Conservation (phyloP, 1,139 yeast genomes). For the Sugiyamaella xylanicola region DNA sequence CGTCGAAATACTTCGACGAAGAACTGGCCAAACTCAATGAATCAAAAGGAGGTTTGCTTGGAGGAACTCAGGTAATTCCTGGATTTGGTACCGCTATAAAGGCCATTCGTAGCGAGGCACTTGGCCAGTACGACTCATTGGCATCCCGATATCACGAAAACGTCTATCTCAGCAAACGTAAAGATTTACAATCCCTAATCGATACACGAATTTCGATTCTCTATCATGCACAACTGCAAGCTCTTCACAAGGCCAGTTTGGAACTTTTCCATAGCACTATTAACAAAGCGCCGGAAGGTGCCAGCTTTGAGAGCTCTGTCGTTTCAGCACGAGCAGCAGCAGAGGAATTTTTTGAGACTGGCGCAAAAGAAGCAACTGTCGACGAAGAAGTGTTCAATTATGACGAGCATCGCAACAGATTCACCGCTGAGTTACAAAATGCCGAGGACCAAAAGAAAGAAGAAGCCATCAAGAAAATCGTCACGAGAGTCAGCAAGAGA, state of each 20-base stretch:
- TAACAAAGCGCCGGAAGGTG: constrained; percentile 9
- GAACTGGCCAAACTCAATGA: constrained; percentile 39
- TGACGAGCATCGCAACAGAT: constrained; percentile 30
- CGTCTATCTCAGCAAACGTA: constrained; percentile 66
- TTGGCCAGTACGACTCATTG: constrained; percentile 59
- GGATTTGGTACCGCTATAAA: constrained; percentile 39
- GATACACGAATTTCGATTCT: constrained; percentile 42
- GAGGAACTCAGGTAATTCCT: constrained; percentile 32
- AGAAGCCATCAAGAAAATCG: constrained; percentile 40
- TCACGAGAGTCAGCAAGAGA: constrained; percentile 37
- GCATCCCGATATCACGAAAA: constrained; percentile 72
- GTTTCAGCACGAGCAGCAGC: constrained; percentile 26
- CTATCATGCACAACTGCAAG: constrained; percentile 48
- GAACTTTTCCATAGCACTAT: constrained; percentile 33
- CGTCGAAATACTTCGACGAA: constrained; percentile 52
- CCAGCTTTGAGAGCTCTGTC: constrained; percentile 27
- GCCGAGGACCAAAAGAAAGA: constrained; percentile 40
- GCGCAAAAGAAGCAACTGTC: constrained; percentile 33
- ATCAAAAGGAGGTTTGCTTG: constrained; percentile 26
- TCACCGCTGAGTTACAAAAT: constrained; percentile 35
- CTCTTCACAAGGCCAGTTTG: constrained; percentile 42
- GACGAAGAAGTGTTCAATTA: constrained; percentile 35
- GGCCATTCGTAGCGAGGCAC: constrained; percentile 40
- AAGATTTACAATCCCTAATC: constrained; percentile 44
- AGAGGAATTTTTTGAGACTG: constrained; percentile 26